A percentile compares a stretch with the other conserved stretches of the same genome.
Conservation (phyloP, 1,284 basidiomycete genomes). For the Ceratobasidium sp. region DNA sequence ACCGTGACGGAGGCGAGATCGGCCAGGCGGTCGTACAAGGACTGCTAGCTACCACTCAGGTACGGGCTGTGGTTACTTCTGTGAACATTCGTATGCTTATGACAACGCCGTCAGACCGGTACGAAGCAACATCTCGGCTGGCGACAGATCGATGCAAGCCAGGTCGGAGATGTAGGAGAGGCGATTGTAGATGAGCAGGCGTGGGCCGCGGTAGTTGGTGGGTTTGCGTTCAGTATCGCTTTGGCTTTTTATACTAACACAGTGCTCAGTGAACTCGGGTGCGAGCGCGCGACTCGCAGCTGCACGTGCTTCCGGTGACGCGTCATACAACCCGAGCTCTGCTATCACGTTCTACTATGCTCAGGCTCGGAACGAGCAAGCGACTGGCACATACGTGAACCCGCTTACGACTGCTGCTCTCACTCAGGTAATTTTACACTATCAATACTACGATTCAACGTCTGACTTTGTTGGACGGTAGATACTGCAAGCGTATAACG, state of each 20-base stretch:
- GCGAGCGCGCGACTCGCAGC: conserved; percentile 47
- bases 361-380: conserved; percentile 40
- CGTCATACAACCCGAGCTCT: conserved; percentile 48
- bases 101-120: conserved; percentile 41
- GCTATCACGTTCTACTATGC: conserved; percentile 52
- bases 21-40: conserved; percentile 50
- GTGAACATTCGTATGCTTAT: background rate
- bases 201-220: conserved; percentile 53
- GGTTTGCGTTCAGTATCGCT: conserved; percentile 38
- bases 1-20: conserved; percentile 55
- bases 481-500: conserved; percentile 36
- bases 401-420: conserved; percentile 33
- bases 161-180: conserved; percentile 47
- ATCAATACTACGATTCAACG: conserved; percentile 44
- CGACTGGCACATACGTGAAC: conserved; percentile 36
- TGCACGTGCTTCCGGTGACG: conserved; percentile 50
- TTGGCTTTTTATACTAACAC: background rate
- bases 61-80: background rate
- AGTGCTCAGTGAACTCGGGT: conserved; percentile 48
- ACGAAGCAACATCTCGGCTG: conserved; percentile 48
- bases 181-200: conserved; percentile 49
- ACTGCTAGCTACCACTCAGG: conserved; percentile 46
- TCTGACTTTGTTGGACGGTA: conserved; percentile 1
- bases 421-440: background rate
- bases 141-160: conserved; percentile 45